Percentiles rank a stretch among this genome's conserved stretches.
phyloP scores from a whole-genome alignment of 208 protist species.

The Phytomonas francai region DNA sequence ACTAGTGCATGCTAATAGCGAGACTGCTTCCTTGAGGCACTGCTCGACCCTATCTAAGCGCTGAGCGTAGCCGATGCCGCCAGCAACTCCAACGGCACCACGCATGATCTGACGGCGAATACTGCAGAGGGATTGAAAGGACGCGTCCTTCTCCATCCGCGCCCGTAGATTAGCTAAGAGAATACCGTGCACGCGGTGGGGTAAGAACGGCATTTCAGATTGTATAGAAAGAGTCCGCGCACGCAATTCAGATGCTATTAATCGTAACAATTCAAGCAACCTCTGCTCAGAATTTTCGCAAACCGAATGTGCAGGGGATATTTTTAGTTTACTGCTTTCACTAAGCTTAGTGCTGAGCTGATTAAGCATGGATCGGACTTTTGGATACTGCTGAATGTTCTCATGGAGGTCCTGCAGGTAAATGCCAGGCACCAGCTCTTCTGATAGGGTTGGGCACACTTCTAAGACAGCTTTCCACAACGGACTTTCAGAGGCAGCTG shows the following conservation, averaged over 20 bases:
- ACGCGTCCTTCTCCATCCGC: constrained; percentile 26
- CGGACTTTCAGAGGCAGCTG: no score
- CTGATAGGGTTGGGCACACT: no score
- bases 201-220: constrained; percentile 25
- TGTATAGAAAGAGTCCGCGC: constrained; percentile 2
- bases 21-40: constrained; percentile 24
- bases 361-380: no score
- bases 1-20: constrained; percentile 79
- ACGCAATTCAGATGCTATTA: constrained; percentile 10
- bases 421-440: no score
- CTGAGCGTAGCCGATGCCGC: constrained; percentile 4
- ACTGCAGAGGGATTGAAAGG: constrained; percentile 26
- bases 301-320: neutral
- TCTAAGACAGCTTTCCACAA: no score
- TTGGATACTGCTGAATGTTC: no score
- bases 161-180: constrained; percentile 26
- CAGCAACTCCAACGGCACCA: neutral
- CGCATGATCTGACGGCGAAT: constrained; percentile 9
- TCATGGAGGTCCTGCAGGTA: no score
- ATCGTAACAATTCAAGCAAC: neutral
- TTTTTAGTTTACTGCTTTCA: constrained; percentile 1
- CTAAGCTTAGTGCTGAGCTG: neutral
- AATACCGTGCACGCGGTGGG: constrained; percentile 23
- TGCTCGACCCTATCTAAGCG: constrained; percentile 11
- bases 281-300: neutral